Percentiles rank a stretch among this genome's conserved stretches.
Conservation (phyloP, 1,284 basidiomycete genomes). For the Mycosarcoma maydis region DNA sequence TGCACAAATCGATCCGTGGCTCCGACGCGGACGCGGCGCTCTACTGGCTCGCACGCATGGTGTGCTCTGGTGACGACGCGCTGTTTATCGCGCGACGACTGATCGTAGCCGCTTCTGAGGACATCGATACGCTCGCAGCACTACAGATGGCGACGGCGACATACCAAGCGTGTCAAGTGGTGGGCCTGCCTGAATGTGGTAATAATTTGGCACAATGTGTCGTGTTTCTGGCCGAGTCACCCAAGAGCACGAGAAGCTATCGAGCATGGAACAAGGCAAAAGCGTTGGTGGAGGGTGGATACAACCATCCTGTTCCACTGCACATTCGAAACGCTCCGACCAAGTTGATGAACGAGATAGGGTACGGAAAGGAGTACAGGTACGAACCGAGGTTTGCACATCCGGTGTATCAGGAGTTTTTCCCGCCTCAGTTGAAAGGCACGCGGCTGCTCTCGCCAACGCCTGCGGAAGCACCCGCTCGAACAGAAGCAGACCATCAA, state of each 20-base stretch:
- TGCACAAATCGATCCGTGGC: constrained; percentile 86
- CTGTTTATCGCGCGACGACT: constrained; percentile 83
- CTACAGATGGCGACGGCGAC: constrained; percentile 60
- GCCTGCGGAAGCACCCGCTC: too few relatives aligned
- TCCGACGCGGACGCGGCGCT: constrained; percentile 81
- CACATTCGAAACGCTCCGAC: constrained; percentile 89
- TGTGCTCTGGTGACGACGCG: constrained; percentile 81
- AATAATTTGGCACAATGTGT: constrained; percentile 78
- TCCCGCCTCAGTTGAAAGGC: constrained; percentile 68
- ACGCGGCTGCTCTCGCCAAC: constrained; percentile 72
- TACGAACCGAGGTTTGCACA: constrained; percentile 83
- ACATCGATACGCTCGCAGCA: constrained; percentile 80
- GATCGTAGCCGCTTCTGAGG: constrained; percentile 85
- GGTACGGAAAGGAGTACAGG: constrained; percentile 71
- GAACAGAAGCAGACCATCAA: too few relatives aligned
- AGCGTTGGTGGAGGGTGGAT: constrained; percentile 42
- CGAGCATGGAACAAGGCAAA: constrained; percentile 61
- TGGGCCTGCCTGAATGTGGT: constrained; percentile 77
- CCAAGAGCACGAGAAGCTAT: constrained; percentile 77
- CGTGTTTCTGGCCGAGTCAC: constrained; percentile 81
- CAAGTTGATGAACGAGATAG: constrained; percentile 80
- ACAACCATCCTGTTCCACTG: constrained; percentile 75
- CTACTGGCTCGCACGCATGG: constrained; percentile 75
- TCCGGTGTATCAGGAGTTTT: constrained; percentile 70
- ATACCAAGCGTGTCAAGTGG: constrained; percentile 69